Conservation (phyloP, 2,329 filamentous ascomycete species). For the Pseudofabraea citricarpa region DNA sequence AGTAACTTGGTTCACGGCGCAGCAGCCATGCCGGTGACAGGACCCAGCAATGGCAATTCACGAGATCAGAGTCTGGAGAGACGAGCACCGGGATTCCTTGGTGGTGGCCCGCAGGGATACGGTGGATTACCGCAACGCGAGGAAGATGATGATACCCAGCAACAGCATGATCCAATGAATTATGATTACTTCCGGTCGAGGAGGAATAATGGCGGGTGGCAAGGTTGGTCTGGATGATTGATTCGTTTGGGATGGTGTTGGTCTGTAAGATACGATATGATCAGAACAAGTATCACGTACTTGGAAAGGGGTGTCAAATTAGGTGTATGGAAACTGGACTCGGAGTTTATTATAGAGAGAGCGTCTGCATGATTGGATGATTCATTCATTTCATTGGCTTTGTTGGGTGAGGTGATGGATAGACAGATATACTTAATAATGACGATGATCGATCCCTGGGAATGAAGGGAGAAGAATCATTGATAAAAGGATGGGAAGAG, state of each 20-base stretch:
- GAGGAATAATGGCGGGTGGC: conserved; percentile 14
- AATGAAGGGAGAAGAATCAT: too few species aligned
- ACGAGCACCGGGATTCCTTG: conserved; percentile 47
- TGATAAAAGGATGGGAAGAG: too few species aligned
- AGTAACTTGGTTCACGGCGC: conserved; percentile 48
- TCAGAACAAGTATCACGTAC: too few species aligned
- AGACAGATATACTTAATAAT: too few species aligned
- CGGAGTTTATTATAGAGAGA: too few species aligned
- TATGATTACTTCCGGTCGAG: conserved; percentile 27
- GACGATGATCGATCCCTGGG: too few species aligned
- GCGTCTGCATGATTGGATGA: too few species aligned
- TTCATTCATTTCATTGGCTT: too few species aligned
- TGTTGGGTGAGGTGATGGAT: too few species aligned
- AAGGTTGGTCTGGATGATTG: conserved; percentile 2
- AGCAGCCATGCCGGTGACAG: conserved; percentile 43
- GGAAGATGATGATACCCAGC: conserved; percentile 26
- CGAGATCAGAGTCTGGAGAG: conserved; percentile 32
- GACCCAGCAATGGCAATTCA: conserved; percentile 21
- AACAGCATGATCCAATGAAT: conserved; percentile 17
- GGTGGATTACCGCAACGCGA: conserved; percentile 53
- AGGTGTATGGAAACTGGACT: too few species aligned
- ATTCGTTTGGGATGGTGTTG: too few species aligned
- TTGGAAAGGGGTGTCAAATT: too few species aligned
- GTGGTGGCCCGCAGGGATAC: conserved; percentile 55
- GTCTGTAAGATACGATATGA: not conserved